Percentiles rank a stretch among this genome's conserved stretches.
phyloP scores from a whole-genome alignment of 2,329 filamentous ascomycete genomes.

The Venturia asperata region DNA sequence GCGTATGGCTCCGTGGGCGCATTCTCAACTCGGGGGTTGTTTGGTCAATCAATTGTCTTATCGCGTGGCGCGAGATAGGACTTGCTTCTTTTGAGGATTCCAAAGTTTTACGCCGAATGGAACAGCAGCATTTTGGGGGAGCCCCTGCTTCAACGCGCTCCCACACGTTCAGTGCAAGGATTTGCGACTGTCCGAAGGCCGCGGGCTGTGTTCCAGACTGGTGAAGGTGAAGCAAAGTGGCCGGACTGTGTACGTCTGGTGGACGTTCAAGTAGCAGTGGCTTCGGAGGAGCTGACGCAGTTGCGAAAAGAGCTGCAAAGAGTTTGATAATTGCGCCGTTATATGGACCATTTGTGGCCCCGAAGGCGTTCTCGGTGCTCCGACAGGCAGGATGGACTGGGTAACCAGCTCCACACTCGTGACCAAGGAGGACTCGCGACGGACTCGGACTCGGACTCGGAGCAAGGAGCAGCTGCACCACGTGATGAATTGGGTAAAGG shows the following conservation, averaged over 20 bases:
- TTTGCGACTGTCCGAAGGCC: neutral
- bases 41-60: neutral
- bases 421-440: neutral
- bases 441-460: too few species aligned
- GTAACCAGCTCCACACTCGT: neutral
- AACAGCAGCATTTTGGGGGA: neutral
- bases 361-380: neutral
- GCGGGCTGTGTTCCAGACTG: conserved; percentile 1
- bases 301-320: neutral
- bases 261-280: conserved; percentile 1
- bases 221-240: neutral
- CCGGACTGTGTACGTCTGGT: neutral
- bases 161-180: neutral
- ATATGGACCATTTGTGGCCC: neutral
- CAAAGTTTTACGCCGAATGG: neutral
- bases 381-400: neutral
- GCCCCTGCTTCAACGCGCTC: neutral
- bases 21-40: neutral
- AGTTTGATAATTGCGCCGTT: neutral
- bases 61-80: conserved; percentile 8
- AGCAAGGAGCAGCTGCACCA: neutral
- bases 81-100: neutral
- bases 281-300: conserved; percentile 11
- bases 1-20: neutral
- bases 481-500: neutral